Percentiles rank a stretch among this genome's conserved stretches.
Evolutionary conservation across 2,329 filamentous ascomycete species (phyloP).

Genomic region (Aureobasidium sp.): DNA sequence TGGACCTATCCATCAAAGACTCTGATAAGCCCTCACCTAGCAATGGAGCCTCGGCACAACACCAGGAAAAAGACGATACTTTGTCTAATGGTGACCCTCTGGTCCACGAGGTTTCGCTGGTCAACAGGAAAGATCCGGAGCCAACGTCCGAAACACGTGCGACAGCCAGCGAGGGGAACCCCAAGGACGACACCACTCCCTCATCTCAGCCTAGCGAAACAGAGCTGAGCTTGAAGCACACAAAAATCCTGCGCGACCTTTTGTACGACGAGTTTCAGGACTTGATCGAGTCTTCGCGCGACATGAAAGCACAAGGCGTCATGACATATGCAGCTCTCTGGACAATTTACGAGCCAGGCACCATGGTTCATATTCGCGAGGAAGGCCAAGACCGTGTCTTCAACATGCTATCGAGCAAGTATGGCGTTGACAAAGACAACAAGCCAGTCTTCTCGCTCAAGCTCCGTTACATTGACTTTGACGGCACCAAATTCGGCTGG

Average conservation of each 20-base stretch:
- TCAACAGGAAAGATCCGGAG: neutral
- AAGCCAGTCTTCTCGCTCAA: constrained; percentile 33
- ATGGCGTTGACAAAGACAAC: constrained; percentile 28
- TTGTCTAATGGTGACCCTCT: neutral
- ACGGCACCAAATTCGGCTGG: constrained; percentile 33
- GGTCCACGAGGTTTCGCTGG: neutral
- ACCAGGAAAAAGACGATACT: neutral
- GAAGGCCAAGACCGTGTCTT: constrained; percentile 35
- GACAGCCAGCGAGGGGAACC: neutral
- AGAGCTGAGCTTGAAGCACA: constrained; percentile 29
- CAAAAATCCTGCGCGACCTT: constrained; percentile 32
- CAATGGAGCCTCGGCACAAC: neutral
- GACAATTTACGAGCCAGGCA: constrained; percentile 29
- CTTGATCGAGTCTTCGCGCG: constrained; percentile 34
- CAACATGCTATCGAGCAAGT: constrained; percentile 25
- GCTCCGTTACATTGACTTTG: constrained; percentile 29
- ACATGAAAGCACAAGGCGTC: constrained; percentile 30
- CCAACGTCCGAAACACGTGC: neutral
- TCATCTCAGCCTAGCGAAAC: neutral
- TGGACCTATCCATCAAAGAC: neutral
- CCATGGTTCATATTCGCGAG: constrained; percentile 29
- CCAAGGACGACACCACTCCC: neutral
- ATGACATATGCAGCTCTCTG: constrained; percentile 31
- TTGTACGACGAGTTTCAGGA: constrained; percentile 37
- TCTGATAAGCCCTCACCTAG: neutral